Evolutionary conservation across 768 basidiomycete genomes (phyloP).

Genomic region (Grammothele lineata): DNA sequence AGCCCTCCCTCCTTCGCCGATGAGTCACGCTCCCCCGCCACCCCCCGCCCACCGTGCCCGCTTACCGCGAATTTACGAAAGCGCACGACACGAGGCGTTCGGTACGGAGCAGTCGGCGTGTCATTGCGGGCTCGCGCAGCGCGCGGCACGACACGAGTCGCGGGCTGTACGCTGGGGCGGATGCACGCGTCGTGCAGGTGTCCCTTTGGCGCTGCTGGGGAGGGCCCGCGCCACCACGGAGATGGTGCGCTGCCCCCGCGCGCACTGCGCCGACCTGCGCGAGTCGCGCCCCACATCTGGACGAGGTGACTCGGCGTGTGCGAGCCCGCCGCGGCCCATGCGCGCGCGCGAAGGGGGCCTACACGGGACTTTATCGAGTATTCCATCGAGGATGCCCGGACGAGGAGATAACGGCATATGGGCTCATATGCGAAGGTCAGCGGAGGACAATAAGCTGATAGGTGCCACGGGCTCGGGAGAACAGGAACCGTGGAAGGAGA

Average conservation of each 20-base stretch:
- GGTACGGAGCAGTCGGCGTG: slow-evolving; percentile 10
- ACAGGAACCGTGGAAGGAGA: slow-evolving; percentile 16
- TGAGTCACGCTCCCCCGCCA: not conserved
- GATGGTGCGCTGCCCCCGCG: too few relatives aligned
- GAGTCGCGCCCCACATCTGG: slow-evolving; percentile 3
- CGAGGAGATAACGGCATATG: slow-evolving; percentile 22
- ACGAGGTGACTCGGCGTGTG: slow-evolving; percentile 21
- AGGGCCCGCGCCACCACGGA: too few relatives aligned
- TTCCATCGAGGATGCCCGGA: slow-evolving; percentile 7
- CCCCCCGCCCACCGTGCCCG: slow-evolving; percentile 4
- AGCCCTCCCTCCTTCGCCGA: too few relatives aligned
- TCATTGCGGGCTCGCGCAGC: not conserved
- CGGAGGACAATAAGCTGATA: slow-evolving; percentile 21
- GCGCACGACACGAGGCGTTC: slow-evolving; percentile 12
- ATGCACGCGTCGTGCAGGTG: too few relatives aligned
- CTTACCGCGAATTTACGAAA: slow-evolving; percentile 13
- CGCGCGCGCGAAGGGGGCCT: slow-evolving; percentile 16
- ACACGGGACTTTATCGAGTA: slow-evolving; percentile 22
- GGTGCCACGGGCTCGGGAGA: slow-evolving; percentile 19
- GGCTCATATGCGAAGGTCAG: slow-evolving; percentile 18
- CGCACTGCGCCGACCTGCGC: too few relatives aligned
- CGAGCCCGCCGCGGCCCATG: slow-evolving; percentile 14
- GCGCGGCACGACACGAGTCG: not conserved
- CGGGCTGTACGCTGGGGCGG: too few relatives aligned
- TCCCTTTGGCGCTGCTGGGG: too few relatives aligned